These are phyloP conservation scores for Cyberlindnera misumaiensis DNA, from an alignment of 805 yeast species.

Conservation along the genomic window DNA sequence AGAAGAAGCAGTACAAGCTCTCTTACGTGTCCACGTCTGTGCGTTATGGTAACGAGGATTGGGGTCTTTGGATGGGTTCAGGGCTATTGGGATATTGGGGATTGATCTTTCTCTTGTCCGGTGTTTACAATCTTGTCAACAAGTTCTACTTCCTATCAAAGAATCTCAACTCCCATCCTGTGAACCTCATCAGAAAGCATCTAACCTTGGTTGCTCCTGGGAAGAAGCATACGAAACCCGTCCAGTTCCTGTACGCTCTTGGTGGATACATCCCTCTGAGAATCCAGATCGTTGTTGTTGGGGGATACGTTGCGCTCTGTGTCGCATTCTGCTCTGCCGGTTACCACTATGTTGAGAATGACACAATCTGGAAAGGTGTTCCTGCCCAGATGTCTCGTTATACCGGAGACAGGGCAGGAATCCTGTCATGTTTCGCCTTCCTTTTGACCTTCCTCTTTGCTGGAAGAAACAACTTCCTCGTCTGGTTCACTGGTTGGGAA, in stretches of 20 bases:
- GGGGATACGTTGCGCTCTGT: constrained; percentile 26
- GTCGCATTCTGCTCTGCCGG: constrained; percentile 14
- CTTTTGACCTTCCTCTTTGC: constrained; percentile 58
- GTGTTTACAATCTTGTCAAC: constrained; percentile 23
- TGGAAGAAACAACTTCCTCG: constrained; percentile 65
- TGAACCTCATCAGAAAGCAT: constrained; percentile 13
- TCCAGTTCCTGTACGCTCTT: constrained; percentile 6
- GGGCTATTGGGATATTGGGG: constrained; percentile 46
- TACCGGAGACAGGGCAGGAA: constrained; percentile 23
- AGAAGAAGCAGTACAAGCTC: constrained; percentile 20
- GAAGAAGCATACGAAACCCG: constrained; percentile 18
- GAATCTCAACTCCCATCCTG: constrained; percentile 10
- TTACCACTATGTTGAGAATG: constrained; percentile 11
- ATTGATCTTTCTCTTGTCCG: constrained; percentile 34
- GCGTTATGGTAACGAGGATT: constrained; percentile 31
- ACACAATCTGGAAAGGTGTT: constrained; percentile 16
- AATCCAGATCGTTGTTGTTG: constrained; percentile 23
- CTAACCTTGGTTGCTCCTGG: constrained; percentile 6
- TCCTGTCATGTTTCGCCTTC: constrained; percentile 27
- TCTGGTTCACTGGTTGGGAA: constrained; percentile 57
- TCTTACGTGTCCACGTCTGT: constrained; percentile 21
- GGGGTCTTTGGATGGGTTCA: constrained; percentile 40
- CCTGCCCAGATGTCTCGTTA: constrained; percentile 20
- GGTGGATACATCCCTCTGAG: constrained; percentile 22
- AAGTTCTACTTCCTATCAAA: constrained; percentile 13